A percentile compares a stretch with the other conserved stretches of the same genome.
Conservation (phyloP, 805 yeast species). For the Cyberlindnera lachancei region DNA sequence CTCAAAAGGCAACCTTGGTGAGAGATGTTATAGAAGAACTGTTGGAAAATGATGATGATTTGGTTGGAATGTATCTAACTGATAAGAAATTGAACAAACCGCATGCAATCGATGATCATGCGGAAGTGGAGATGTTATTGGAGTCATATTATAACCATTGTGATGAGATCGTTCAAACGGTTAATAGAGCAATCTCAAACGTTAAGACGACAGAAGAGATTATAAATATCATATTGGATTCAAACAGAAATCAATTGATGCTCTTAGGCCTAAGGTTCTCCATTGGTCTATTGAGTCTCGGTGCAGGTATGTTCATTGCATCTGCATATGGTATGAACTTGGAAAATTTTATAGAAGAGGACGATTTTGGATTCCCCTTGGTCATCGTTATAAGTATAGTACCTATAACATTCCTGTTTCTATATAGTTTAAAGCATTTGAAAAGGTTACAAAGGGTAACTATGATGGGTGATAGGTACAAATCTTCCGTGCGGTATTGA, state of each 20-base stretch:
- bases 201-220: constrained; percentile 92
- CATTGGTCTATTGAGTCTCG: constrained; percentile 75
- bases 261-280: constrained; percentile 76
- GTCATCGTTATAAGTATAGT: constrained; percentile 35
- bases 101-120: constrained; percentile 57
- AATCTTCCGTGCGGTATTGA: not conserved
- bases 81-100: constrained; percentile 42
- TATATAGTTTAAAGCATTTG: constrained; percentile 48
- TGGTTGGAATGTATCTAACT: constrained; percentile 74
- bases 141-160: constrained; percentile 88
- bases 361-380: constrained; percentile 57
- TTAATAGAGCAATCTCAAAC: constrained; percentile 69
- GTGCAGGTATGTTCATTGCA: constrained; percentile 72
- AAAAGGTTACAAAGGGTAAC: constrained; percentile 67
- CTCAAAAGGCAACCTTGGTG: constrained; percentile 74
- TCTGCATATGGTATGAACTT: constrained; percentile 95
- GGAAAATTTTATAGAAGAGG: constrained; percentile 85
- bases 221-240: constrained; percentile 84
- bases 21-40: constrained; percentile 81
- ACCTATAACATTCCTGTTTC: constrained; percentile 41
- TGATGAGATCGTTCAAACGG: constrained; percentile 91
- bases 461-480: constrained; percentile 39
- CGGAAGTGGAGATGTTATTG: constrained; percentile 81
- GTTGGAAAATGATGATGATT: constrained; percentile 79
- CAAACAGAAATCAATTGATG: constrained; percentile 92